A percentile compares a stretch with the other conserved stretches of the same genome.
These are phyloP conservation scores for Teunomyces funiuensis DNA, from an alignment of 805 yeast species.

Conservation along the genomic window DNA sequence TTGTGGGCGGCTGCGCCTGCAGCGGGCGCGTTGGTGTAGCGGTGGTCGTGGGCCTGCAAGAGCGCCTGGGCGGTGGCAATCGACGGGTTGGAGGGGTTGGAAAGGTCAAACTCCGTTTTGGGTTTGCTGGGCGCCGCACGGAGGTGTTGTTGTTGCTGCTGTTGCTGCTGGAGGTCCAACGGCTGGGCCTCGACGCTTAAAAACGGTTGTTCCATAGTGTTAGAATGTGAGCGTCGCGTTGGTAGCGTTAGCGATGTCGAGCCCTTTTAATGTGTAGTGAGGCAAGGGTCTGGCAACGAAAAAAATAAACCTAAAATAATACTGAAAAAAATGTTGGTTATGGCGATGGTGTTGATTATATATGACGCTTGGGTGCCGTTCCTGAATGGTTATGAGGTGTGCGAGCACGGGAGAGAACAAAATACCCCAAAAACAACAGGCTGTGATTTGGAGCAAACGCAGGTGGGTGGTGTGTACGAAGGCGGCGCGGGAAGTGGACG, in stretches of 20 bases:
- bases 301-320: neutral
- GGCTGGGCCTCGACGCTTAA: conserved; percentile 13
- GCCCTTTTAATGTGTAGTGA: neutral
- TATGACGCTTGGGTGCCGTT: neutral
- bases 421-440: no score
- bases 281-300: neutral
- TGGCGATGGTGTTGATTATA: neutral
- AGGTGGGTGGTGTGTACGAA: no score
- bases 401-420: neutral
- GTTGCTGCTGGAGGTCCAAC: conserved; percentile 11
- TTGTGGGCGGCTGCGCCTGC: conserved; percentile 11
- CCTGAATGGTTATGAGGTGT: conserved; percentile 5
- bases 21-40: conserved; percentile 10
- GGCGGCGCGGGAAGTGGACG: neutral
- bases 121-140: conserved; percentile 3
- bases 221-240: neutral
- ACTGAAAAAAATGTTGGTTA: neutral
- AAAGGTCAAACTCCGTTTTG: conserved; percentile 7
- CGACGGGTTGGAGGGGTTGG: conserved; percentile 10
- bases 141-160: conserved; percentile 9
- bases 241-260: neutral
- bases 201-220: conserved; percentile 16
- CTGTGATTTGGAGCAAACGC: no score
- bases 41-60: conserved; percentile 11
- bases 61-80: conserved; percentile 13